Evolutionary conservation across 139 green algal species (phyloP).

Genomic region (Ulvella scutata): DNA sequence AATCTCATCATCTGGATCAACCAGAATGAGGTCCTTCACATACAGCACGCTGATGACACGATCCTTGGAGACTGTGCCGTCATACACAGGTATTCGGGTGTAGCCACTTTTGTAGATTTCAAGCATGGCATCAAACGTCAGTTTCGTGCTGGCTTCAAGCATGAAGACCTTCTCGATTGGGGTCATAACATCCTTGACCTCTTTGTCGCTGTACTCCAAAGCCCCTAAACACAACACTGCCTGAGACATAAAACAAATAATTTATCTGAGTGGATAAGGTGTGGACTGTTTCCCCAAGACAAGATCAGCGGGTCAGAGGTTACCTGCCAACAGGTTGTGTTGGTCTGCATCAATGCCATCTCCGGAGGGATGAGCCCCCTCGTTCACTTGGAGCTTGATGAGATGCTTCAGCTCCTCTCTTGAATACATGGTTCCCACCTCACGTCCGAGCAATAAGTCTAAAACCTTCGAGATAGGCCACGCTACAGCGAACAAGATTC

Average conservation of each 20-base stretch:
- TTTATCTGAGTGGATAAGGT: too few species aligned
- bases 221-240: constrained; percentile 15
- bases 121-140: constrained; percentile 37
- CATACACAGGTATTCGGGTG: constrained; percentile 48
- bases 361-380: constrained; percentile 18
- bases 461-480: constrained; percentile 36
- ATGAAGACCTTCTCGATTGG: constrained; percentile 34
- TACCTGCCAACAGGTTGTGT: constrained; percentile 18
- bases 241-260: too few species aligned
- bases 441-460: constrained; percentile 32
- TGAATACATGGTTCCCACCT: constrained; percentile 34
- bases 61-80: constrained; percentile 9
- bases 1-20: constrained; percentile 54
- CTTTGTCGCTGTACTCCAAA: constrained; percentile 10
- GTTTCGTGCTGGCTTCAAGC: constrained; percentile 19
- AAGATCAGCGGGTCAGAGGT: too few species aligned
- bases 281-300: too few species aligned
- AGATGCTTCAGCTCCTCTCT: constrained; percentile 38
- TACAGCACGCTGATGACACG: constrained; percentile 52
- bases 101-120: constrained; percentile 42
- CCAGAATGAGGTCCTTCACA: constrained; percentile 55
- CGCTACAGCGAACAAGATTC: constrained; percentile 22
- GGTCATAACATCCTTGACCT: constrained; percentile 35
- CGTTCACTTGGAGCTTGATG: constrained; percentile 37
- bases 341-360: constrained; percentile 11